Percentiles rank a stretch among this genome's conserved stretches.
Evolutionary conservation across 257 asterid species (phyloP).

Genomic region (Ocimum tenuiflorum): DNA sequence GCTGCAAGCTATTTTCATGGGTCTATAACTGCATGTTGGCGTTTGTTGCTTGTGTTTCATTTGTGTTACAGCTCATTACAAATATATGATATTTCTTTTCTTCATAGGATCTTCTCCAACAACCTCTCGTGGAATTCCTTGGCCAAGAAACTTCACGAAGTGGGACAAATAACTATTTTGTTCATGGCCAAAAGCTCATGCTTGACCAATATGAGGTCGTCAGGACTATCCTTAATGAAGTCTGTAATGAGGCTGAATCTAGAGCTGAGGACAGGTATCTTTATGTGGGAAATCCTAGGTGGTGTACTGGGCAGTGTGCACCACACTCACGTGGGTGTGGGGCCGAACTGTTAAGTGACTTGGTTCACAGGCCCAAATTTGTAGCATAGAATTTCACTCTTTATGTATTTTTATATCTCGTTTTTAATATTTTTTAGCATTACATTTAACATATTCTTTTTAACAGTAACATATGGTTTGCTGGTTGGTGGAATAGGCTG

Average conservation of each 20-base stretch:
- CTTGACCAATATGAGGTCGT: slow-evolving; percentile 47
- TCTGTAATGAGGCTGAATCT: slow-evolving; percentile 38
- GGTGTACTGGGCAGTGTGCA: too few species aligned
- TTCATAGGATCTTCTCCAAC: slow-evolving; percentile 64
- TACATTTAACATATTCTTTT: not conserved
- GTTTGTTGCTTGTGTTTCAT: not conserved
- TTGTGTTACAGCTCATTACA: not conserved
- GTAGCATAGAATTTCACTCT: too few species aligned
- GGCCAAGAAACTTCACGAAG: slow-evolving; percentile 43
- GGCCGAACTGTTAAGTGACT: too few species aligned
- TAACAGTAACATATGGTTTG: slow-evolving; percentile 50
- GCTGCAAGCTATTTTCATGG: not conserved
- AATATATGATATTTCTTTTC: slow-evolving; percentile 4
- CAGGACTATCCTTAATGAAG: slow-evolving; percentile 37
- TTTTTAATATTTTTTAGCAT: not conserved
- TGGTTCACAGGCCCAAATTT: too few species aligned
- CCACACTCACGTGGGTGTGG: too few species aligned
- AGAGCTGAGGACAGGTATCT: slow-evolving; percentile 47
- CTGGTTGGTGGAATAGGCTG: slow-evolving; percentile 53
- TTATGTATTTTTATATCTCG: too few species aligned
- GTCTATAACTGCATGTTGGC: not conserved
- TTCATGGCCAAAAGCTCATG: slow-evolving; percentile 25
- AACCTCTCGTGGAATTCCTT: slow-evolving; percentile 61
- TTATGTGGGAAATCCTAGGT: too few species aligned
- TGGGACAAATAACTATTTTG: slow-evolving; percentile 27